Percentiles rank a stretch among this genome's conserved stretches.
These are phyloP conservation scores for Vigna reflexopilosa DNA, from an alignment of 306 rosid species.

Conservation along the genomic window DNA sequence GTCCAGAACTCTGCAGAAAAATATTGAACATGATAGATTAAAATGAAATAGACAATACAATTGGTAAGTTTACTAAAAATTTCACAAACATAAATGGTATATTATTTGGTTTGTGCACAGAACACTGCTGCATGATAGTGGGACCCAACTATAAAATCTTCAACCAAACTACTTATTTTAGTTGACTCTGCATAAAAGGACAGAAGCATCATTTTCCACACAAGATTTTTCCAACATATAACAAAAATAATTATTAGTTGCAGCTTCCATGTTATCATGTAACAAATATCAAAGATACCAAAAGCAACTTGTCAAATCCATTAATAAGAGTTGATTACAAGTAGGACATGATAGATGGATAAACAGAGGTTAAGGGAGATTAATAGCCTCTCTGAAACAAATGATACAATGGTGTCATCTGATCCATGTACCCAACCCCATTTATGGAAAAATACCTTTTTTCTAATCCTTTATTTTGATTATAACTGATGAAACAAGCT, in stretches of 20 bases:
- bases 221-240: background rate
- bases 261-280: constrained; percentile 14
- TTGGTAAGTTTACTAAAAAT: background rate
- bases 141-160: background rate
- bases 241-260: background rate
- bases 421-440: background rate
- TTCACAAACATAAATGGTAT: background rate
- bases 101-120: background rate
- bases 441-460: background rate
- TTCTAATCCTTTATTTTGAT: background rate
- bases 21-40: constrained; percentile 26
- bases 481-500: background rate
- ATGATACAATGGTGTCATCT: background rate
- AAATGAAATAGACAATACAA: constrained; percentile 23
- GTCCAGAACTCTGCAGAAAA: constrained; percentile 89
- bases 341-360: background rate
- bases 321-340: background rate
- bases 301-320: background rate
- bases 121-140: background rate
- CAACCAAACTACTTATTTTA: constrained; percentile 8
- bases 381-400: background rate
- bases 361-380: background rate
- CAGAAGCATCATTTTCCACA: background rate
- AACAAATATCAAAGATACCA: constrained; percentile 16
- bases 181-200: background rate